Percentiles rank a stretch among this genome's conserved stretches.
phyloP scores from a whole-genome alignment of 345 rosid species.

The Eucalyptus marginata region DNA sequence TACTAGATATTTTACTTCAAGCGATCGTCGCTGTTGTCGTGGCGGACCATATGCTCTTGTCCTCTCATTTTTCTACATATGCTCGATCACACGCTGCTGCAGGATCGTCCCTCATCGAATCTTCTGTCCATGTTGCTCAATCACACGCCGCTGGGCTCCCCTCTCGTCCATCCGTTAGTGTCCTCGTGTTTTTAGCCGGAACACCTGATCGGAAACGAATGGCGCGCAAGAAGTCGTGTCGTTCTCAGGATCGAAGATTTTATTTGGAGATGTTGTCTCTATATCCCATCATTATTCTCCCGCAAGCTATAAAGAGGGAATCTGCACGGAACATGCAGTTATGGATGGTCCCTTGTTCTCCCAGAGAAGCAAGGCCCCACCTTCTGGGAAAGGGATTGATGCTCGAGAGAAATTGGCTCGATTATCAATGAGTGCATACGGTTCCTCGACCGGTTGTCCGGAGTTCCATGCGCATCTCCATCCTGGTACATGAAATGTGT shows the following conservation, averaged over 20 bases:
- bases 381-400: background rate
- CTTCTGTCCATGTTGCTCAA: background rate
- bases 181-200: background rate
- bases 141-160: background rate
- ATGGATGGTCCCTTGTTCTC: background rate
- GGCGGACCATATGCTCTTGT: background rate
- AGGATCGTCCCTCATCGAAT: background rate
- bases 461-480: slow-evolving; percentile 31
- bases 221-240: background rate
- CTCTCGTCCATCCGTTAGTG: background rate
- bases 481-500: slow-evolving; percentile 8
- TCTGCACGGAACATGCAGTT: background rate
- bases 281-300: background rate
- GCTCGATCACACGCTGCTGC: background rate
- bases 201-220: background rate
- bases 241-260: background rate
- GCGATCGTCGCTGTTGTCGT: background rate
- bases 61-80: background rate
- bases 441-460: slow-evolving; percentile 1
- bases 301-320: background rate
- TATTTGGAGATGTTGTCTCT: background rate
- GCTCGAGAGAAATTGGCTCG: slow-evolving; percentile 2
- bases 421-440: slow-evolving; percentile 6
- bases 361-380: background rate
- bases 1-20: background rate